These are phyloP conservation scores for Coprinopsis strossmayeri DNA, from an alignment of 768 basidiomycete species.

Conservation along the genomic window DNA sequence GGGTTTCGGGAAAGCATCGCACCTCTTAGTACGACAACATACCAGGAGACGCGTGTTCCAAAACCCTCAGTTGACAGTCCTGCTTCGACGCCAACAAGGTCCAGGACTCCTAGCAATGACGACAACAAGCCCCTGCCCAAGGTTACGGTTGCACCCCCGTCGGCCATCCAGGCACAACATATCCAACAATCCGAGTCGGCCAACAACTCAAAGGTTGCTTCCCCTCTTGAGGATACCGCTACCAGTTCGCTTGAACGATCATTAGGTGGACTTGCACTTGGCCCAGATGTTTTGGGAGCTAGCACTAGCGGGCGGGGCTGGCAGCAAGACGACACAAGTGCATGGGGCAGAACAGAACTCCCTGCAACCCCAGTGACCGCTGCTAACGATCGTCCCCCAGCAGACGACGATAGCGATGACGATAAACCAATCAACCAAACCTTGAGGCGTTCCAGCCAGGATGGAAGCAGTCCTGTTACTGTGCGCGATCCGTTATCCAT, in stretches of 20 bases:
- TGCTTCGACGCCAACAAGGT: slow-evolving; percentile 16
- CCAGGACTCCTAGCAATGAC: slow-evolving; percentile 19
- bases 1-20: slow-evolving; percentile 51
- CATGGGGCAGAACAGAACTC: slow-evolving; percentile 13
- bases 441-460: slow-evolving; percentile 24
- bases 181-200: neutral
- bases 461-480: slow-evolving; percentile 7
- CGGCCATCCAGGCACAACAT: neutral
- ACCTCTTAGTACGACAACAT: slow-evolving; percentile 16
- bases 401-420: slow-evolving; percentile 59
- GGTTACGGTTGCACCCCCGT: neutral
- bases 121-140: slow-evolving; percentile 3
- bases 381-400: neutral
- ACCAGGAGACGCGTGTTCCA: slow-evolving; percentile 40
- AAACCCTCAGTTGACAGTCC: slow-evolving; percentile 27
- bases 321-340: slow-evolving; percentile 9
- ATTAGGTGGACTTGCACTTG: slow-evolving; percentile 27
- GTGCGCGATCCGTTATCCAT: neutral
- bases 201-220: slow-evolving; percentile 1
- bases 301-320: neutral
- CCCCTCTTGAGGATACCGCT: neutral
- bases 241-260: slow-evolving; percentile 21
- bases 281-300: slow-evolving; percentile 16
- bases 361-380: slow-evolving; percentile 13
- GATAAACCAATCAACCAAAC: slow-evolving; percentile 60